These are phyloP conservation scores for Talaromyces sp. DNA, from an alignment of 2,329 filamentous ascomycete genomes.

Conservation along the genomic window DNA sequence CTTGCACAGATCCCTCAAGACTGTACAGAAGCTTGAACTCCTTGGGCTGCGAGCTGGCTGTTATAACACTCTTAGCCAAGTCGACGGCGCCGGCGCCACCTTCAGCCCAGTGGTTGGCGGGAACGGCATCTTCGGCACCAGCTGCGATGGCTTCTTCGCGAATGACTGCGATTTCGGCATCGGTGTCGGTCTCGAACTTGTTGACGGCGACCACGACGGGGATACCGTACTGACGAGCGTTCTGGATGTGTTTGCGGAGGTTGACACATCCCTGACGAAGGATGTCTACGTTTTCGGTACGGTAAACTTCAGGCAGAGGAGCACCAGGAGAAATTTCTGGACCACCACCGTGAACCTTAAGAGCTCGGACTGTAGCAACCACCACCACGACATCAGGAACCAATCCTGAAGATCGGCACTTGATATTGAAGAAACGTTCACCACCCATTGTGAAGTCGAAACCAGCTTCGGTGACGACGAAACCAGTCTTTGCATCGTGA, in stretches of 20 bases:
- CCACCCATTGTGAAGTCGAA: constrained; percentile 99
- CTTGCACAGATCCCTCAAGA: constrained; percentile 72
- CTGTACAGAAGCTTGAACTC: constrained; percentile 83
- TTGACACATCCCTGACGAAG: constrained; percentile 89
- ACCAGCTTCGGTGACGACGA: constrained; percentile 92
- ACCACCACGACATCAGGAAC: constrained; percentile 90
- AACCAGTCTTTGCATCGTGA: constrained; percentile 74
- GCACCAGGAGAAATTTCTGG: constrained; percentile 88
- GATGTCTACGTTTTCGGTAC: constrained; percentile 87
- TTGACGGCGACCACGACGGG: constrained; percentile 97
- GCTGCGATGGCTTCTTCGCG: constrained; percentile 87
- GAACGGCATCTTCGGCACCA: constrained; percentile 87
- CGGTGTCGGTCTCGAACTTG: constrained; percentile 89
- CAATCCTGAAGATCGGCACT: constrained; percentile 90
- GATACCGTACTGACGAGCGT: constrained; percentile 82
- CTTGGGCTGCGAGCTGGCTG: constrained; percentile 75
- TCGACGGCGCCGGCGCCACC: constrained; percentile 87
- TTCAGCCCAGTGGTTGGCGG: constrained; percentile 95
- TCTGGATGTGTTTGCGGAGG: constrained; percentile 88
- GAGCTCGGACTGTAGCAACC: constrained; percentile 87
- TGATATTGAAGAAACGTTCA: constrained; percentile 99
- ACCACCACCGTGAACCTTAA: constrained; percentile 95
- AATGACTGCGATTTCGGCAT: constrained; percentile 83
- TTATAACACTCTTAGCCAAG: constrained; percentile 79
- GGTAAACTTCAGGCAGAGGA: constrained; percentile 80